These are phyloP conservation scores for Lenwebbia sp. DNA, from an alignment of 345 rosid genomes.

Conservation along the genomic window DNA sequence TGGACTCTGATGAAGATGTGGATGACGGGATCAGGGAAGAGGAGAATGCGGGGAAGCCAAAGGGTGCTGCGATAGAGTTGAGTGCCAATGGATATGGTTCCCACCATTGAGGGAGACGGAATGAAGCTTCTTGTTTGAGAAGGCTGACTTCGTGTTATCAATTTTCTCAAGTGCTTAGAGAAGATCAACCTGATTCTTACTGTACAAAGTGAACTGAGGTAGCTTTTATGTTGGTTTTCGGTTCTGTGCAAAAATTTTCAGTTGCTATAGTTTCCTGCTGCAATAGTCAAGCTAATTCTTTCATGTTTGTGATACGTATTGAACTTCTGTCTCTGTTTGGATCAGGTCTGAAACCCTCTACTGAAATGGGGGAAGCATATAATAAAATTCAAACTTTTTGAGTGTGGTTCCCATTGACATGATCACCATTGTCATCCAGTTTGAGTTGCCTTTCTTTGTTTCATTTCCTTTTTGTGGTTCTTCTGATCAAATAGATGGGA, in stretches of 20 bases:
- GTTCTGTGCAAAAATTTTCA: not conserved
- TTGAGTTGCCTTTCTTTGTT: not conserved
- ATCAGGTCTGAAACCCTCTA: not conserved
- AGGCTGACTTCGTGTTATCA: not conserved
- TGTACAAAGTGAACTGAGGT: slow-evolving; percentile 10
- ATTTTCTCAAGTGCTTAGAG: not conserved
- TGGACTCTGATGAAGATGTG: slow-evolving; percentile 69
- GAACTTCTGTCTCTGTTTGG: not conserved
- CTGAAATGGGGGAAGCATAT: not conserved
- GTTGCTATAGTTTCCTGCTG: not conserved
- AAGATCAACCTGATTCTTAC: not conserved
- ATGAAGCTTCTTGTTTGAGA: not conserved
- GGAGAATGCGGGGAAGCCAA: slow-evolving; percentile 5
- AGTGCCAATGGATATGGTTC: slow-evolving; percentile 42
- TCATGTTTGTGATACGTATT: not conserved
- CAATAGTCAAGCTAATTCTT: not conserved
- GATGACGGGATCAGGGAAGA: slow-evolving; percentile 30
- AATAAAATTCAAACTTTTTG: not conserved
- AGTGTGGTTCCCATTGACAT: not conserved
- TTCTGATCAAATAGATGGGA: not conserved
- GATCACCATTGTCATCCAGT: not conserved
- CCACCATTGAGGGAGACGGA: slow-evolving; percentile 23
- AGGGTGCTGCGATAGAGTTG: slow-evolving; percentile 18
- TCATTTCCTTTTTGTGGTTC: not conserved
- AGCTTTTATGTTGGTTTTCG: not conserved